Evolutionary conservation across 305 asterid species (phyloP).

Genomic region (Fraxinus paxiana): DNA sequence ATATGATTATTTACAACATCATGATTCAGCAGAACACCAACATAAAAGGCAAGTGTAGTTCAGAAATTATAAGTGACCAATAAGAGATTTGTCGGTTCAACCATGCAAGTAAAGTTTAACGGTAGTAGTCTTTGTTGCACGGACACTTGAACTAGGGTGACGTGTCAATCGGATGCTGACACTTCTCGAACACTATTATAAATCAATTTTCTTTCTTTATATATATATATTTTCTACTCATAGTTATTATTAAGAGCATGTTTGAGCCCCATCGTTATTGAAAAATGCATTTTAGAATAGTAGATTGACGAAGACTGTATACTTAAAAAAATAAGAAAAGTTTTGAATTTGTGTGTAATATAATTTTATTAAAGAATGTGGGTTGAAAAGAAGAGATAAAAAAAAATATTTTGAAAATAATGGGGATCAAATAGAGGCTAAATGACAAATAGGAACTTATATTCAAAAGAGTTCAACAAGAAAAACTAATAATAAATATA

Average conservation of each 20-base stretch:
- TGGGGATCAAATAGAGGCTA: neutral
- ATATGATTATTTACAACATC: neutral
- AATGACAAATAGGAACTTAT: neutral
- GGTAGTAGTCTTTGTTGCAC: neutral
- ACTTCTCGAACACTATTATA: neutral
- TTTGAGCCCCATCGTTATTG: neutral
- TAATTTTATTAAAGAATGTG: neutral
- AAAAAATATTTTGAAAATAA: too few species aligned
- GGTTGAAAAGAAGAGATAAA: neutral
- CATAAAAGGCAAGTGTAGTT: neutral
- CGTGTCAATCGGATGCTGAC: neutral
- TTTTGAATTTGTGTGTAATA: neutral
- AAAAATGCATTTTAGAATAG: neutral
- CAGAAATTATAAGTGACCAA: neutral
- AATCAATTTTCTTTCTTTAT: neutral
- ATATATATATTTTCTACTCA: neutral
- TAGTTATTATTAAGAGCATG: neutral
- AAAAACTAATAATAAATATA: neutral
- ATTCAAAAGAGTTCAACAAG: neutral
- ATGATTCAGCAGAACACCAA: neutral
- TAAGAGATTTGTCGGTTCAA: neutral
- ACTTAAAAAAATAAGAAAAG: too few species aligned
- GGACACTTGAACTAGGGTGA: neutral
- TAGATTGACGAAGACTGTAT: neutral
- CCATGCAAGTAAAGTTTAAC: neutral